Conservation (phyloP, 208 protist genomes). For the Lotmaria passim region DNA sequence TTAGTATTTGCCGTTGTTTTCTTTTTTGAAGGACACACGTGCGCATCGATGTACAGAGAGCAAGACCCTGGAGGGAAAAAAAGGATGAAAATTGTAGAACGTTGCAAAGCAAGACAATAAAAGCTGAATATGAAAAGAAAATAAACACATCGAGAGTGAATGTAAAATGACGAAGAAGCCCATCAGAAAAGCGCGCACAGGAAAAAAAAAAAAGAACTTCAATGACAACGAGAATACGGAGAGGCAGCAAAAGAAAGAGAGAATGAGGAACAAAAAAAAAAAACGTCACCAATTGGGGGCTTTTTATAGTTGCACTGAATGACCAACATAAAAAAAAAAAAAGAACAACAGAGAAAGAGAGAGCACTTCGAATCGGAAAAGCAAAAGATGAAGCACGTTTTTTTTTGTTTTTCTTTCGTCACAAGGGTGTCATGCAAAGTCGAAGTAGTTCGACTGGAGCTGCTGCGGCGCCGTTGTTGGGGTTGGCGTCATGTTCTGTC, state of each 20-base stretch:
- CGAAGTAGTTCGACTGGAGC: constrained; percentile 28
- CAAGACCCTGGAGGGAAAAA: too few species aligned
- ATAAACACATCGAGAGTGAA: background rate
- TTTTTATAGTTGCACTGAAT: background rate
- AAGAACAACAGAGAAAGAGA: background rate
- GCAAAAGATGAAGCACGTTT: constrained; percentile 9
- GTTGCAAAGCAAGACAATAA: too few species aligned
- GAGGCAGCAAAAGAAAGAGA: background rate
- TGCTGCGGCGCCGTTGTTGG: constrained; percentile 8
- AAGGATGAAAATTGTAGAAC: background rate
- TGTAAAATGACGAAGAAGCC: background rate
- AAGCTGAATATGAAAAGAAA: background rate
- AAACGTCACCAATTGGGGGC: too few species aligned
- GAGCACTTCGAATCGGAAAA: constrained; percentile 8
- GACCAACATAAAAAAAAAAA: background rate
- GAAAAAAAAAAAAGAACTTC: background rate
- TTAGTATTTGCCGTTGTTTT: too few species aligned
- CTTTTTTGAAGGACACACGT: too few species aligned
- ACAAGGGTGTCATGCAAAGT: constrained; percentile 31
- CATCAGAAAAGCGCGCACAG: background rate
- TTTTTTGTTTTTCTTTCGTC: too few species aligned
- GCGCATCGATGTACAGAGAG: background rate
- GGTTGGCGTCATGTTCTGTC: constrained; percentile 6
- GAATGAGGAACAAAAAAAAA: background rate
- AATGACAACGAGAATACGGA: background rate